Percentiles rank a stretch among this genome's conserved stretches.
Evolutionary conservation across 2,329 filamentous ascomycete genomes (phyloP).

Genomic region (Fusarium dlaminii): DNA sequence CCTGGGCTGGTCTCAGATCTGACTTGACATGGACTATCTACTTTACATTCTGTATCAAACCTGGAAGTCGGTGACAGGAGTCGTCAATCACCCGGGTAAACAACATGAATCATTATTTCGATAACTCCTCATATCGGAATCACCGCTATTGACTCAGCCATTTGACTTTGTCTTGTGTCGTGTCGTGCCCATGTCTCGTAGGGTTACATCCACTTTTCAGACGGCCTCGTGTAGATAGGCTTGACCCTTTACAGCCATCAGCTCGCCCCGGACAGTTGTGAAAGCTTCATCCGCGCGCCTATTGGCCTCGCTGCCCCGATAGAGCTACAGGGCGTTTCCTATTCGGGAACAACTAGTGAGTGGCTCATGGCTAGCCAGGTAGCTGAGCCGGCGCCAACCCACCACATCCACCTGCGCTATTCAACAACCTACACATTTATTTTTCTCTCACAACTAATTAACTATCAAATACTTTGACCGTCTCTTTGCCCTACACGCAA

Average conservation of each 20-base stretch:
- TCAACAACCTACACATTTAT: slow-evolving; percentile 3
- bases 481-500: slow-evolving; percentile 6
- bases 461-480: slow-evolving; percentile 13
- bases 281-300: slow-evolving; percentile 40
- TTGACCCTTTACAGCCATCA: slow-evolving; percentile 41
- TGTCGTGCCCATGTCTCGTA: neutral
- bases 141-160: slow-evolving; percentile 34
- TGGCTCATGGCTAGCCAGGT: slow-evolving; percentile 38
- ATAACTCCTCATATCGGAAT: slow-evolving; percentile 26
- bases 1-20: slow-evolving; percentile 19
- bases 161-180: slow-evolving; percentile 3
- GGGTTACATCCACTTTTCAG: slow-evolving; percentile 37
- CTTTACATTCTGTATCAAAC: neutral
- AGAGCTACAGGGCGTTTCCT: slow-evolving; percentile 33
- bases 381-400: slow-evolving; percentile 39
- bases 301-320: slow-evolving; percentile 39
- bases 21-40: neutral
- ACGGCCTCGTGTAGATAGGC: slow-evolving; percentile 31
- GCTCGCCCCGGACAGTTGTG: slow-evolving; percentile 40
- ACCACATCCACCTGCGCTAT: slow-evolving; percentile 30
- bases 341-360: slow-evolving; percentile 39
- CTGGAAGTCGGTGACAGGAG: neutral
- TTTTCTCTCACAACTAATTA: neutral
- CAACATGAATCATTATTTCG: slow-evolving; percentile 5
- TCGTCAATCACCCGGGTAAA: neutral